These are phyloP conservation scores for Penstemon davidsonii DNA, from an alignment of 257 asterid genomes.

Conservation along the genomic window DNA sequence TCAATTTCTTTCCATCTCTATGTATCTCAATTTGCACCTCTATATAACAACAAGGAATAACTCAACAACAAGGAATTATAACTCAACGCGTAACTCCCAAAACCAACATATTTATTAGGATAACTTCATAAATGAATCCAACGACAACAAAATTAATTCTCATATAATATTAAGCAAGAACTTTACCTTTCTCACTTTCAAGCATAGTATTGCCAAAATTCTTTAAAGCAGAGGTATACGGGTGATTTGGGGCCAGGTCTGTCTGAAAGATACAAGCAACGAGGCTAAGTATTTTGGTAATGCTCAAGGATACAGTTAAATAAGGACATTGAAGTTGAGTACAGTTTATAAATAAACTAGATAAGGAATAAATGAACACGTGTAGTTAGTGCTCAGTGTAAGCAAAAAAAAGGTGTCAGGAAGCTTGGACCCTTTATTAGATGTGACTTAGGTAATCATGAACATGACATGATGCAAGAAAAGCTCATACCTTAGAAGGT, in stretches of 20 bases:
- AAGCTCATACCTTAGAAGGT: constrained; percentile 57
- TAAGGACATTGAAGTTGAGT: no score
- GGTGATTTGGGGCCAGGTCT: constrained; percentile 64
- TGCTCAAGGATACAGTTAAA: no score
- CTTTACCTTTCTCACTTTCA: constrained; percentile 48
- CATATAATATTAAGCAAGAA: constrained; percentile 8
- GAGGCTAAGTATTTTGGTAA: no score
- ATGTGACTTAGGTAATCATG: background rate
- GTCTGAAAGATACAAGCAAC: constrained; percentile 42
- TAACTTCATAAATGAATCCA: background rate
- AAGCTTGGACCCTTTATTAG: background rate
- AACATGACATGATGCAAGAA: constrained; percentile 5
- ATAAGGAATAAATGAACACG: no score
- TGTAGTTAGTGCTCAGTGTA: no score
- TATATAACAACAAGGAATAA: constrained; percentile 25
- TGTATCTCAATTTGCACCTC: constrained; percentile 44
- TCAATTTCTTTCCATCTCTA: constrained; percentile 49
- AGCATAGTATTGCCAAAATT: constrained; percentile 49
- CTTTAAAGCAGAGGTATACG: constrained; percentile 60
- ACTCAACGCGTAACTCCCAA: background rate
- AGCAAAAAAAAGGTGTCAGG: no score
- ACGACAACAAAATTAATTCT: background rate
- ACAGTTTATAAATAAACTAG: no score
- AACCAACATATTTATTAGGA: background rate
- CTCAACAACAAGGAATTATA: background rate